These are phyloP conservation scores for Lactarius tabidus DNA, from an alignment of 768 basidiomycete species.

Conservation along the genomic window DNA sequence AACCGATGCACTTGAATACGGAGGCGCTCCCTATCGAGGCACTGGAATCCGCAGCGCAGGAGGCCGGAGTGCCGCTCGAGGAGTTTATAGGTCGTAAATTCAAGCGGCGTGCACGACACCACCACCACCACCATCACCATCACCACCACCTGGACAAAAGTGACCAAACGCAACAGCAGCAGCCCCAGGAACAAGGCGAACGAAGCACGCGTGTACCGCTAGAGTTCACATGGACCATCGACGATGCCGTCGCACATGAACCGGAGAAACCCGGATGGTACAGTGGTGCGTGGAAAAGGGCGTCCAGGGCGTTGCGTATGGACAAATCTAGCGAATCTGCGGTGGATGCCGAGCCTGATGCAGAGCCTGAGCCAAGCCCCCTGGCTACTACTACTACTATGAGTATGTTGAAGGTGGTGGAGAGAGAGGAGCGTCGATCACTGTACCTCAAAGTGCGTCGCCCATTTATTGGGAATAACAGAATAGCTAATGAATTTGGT, in stretches of 20 bases:
- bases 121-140: not conserved
- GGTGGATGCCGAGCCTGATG: not conserved
- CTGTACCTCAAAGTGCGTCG: slow-evolving; percentile 49
- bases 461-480: not conserved
- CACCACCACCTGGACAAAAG: not conserved
- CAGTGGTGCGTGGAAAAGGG: slow-evolving; percentile 3
- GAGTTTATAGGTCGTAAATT: slow-evolving; percentile 35
- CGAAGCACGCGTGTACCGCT: slow-evolving; percentile 7
- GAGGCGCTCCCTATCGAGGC: slow-evolving; percentile 52
- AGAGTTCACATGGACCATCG: slow-evolving; percentile 17
- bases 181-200: not conserved
- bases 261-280: not conserved
- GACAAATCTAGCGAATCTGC: not conserved
- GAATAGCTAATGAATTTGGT: not conserved
- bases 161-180: not conserved
- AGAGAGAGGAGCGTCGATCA: slow-evolving; percentile 46
- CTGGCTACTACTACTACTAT: slow-evolving; percentile 20
- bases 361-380: slow-evolving; percentile 1
- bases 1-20: slow-evolving; percentile 56
- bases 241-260: not conserved
- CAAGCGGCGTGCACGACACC: slow-evolving; percentile 11
- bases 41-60: slow-evolving; percentile 59
- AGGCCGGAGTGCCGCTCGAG: slow-evolving; percentile 59
- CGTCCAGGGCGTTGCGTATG: not conserved
- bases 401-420: slow-evolving; percentile 25